Conservation (phyloP, 2,329 filamentous ascomycete genomes). For the Xylaria sp. region DNA sequence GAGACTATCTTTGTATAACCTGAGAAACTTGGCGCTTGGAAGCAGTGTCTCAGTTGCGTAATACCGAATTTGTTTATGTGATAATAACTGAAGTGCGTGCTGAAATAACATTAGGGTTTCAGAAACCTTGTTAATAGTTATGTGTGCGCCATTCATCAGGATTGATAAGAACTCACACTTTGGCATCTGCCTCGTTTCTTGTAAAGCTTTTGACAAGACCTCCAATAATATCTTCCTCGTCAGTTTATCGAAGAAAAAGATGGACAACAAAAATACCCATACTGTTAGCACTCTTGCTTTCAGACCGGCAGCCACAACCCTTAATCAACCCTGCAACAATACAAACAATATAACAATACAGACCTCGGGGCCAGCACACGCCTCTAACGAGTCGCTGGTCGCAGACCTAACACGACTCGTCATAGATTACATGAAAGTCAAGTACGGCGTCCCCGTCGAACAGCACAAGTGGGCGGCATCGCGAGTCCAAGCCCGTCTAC, state of each 20-base stretch:
- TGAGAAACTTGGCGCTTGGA: no score
- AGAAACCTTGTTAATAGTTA: no score
- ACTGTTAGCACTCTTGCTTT: not conserved
- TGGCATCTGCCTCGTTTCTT: no score
- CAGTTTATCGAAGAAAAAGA: not conserved
- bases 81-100: no score
- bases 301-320: not conserved
- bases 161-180: no score
- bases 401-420: constrained; percentile 37
- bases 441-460: constrained; percentile 53
- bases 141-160: no score
- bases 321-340: not conserved
- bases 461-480: constrained; percentile 37
- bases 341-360: constrained; percentile 28
- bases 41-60: no score
- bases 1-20: no score
- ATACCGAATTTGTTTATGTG: no score
- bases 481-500: constrained; percentile 40
- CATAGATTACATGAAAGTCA: constrained; percentile 29
- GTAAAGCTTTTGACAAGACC: no score
- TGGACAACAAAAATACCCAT: not conserved
- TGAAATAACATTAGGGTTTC: no score
- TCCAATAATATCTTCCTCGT: no score
- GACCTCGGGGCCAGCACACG: constrained; percentile 35
- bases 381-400: constrained; percentile 35